phyloP scores from a whole-genome alignment of 208 protist species.

The Balamuthia mandrillaris region DNA sequence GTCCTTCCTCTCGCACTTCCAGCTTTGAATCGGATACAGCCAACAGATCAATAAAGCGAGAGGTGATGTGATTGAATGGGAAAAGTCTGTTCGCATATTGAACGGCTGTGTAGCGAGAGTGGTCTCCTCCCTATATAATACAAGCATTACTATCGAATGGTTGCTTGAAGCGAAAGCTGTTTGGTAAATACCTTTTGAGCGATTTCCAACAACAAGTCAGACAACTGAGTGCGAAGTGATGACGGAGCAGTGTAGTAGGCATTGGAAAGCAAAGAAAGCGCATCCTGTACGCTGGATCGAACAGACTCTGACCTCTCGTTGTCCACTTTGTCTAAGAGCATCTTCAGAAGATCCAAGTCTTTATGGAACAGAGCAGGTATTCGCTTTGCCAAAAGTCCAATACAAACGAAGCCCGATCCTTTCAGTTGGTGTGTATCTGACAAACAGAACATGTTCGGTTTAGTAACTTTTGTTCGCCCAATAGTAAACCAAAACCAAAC shows the following conservation, averaged over 20 bases:
- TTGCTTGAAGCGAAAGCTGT: not conserved
- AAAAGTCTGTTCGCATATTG: slow-evolving; percentile 22
- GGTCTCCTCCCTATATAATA: not conserved
- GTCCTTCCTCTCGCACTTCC: slow-evolving; percentile 30
- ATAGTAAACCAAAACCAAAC: not conserved
- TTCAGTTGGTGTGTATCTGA: slow-evolving; percentile 20
- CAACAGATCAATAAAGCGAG: slow-evolving; percentile 6
- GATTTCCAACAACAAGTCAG: too few species aligned
- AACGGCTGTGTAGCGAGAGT: not conserved
- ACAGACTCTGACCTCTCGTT: slow-evolving; percentile 18
- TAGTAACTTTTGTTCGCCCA: not conserved
- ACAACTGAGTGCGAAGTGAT: too few species aligned
- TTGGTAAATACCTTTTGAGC: too few species aligned
- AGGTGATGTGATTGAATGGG: slow-evolving; percentile 19
- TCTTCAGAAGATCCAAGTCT: slow-evolving; percentile 8
- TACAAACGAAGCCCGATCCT: not conserved
- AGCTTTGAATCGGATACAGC: not conserved
- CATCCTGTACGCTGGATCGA: slow-evolving; percentile 11
- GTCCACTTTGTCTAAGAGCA: slow-evolving; percentile 15
- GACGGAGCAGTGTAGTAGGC: too few species aligned
- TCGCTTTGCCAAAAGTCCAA: slow-evolving; percentile 19
- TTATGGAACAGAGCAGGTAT: slow-evolving; percentile 20
- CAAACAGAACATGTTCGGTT: not conserved
- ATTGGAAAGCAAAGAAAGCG: too few species aligned
- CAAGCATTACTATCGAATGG: not conserved